Percentiles rank a stretch among this genome's conserved stretches.
phyloP scores from a whole-genome alignment of 306 rosid genomes.

The Dicorynia guianensis region DNA sequence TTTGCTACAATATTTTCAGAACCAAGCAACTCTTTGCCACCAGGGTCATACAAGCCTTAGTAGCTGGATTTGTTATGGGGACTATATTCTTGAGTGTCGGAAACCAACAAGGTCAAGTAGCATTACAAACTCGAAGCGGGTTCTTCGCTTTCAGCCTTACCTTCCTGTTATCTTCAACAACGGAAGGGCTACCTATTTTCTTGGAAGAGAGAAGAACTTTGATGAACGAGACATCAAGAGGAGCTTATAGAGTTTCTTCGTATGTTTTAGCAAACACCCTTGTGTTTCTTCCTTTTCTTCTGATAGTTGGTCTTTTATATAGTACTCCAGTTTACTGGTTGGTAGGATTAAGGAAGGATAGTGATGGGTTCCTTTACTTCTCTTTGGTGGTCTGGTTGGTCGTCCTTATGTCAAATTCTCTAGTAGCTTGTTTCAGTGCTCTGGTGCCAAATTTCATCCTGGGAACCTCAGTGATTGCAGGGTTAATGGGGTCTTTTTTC shows the following conservation, averaged over 20 bases:
- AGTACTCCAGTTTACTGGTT: constrained; percentile 79
- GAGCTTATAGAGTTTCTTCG: constrained; percentile 82
- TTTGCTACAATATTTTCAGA: constrained; percentile 85
- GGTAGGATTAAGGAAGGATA: constrained; percentile 67
- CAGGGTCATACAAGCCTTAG: constrained; percentile 69
- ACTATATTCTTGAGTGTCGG: constrained; percentile 72
- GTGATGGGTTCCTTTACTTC: constrained; percentile 72
- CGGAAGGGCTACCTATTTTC: constrained; percentile 84
- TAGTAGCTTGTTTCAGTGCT: constrained; percentile 93
- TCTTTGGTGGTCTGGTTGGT: constrained; percentile 78
- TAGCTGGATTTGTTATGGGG: constrained; percentile 71
- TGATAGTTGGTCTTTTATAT: constrained; percentile 64
- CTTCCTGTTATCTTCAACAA: constrained; percentile 74
- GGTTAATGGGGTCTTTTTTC: constrained; percentile 96
- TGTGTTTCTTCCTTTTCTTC: constrained; percentile 70
- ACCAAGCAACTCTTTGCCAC: constrained; percentile 77
- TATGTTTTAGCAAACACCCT: constrained; percentile 70
- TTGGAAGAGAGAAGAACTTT: constrained; percentile 71
- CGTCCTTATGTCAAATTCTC: constrained; percentile 79
- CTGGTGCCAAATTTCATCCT: constrained; percentile 93
- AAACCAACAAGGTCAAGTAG: constrained; percentile 43
- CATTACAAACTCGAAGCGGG: constrained; percentile 64
- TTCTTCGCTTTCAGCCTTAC: constrained; percentile 80
- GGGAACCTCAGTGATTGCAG: constrained; percentile 85
- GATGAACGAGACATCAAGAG: constrained; percentile 80